A percentile compares a stretch with the other conserved stretches of the same genome.
These are phyloP conservation scores for Pseudoneurospora amorphoporcata DNA, from an alignment of 495 filamentous ascomycete genomes.

Conservation along the genomic window DNA sequence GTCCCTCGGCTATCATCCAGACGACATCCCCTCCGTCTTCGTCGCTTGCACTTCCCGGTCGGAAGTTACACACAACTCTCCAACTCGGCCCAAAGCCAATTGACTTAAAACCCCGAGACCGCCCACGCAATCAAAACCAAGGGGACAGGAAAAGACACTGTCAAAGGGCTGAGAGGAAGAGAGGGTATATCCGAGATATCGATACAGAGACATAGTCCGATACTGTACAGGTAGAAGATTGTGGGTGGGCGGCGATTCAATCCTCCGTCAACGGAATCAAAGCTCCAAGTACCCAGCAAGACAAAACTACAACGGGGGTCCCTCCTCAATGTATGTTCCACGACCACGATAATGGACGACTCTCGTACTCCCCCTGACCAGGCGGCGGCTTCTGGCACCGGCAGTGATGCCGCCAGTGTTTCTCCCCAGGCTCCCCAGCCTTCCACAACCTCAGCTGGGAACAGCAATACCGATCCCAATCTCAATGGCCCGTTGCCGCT, in stretches of 20 bases:
- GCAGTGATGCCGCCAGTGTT: constrained; percentile 11
- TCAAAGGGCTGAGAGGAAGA: not conserved
- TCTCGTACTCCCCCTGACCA: constrained; percentile 22
- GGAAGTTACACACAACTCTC: not conserved
- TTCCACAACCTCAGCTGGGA: constrained; percentile 11
- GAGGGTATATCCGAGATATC: not conserved
- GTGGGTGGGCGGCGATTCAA: not conserved
- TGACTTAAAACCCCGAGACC: not conserved
- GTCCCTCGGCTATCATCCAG: not conserved
- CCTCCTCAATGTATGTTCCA: constrained; percentile 22
- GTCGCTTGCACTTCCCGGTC: not conserved
- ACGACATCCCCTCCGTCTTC: not conserved
- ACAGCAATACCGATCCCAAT: constrained; percentile 11
- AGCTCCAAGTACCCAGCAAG: not conserved
- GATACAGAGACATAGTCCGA: not conserved
- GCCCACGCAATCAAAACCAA: not conserved
- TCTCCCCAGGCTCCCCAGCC: constrained; percentile 11
- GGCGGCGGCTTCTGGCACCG: constrained; percentile 19
- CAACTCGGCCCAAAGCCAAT: not conserved
- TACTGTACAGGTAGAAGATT: not conserved
- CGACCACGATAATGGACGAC: constrained; percentile 29
- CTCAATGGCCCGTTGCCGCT: constrained; percentile 16
- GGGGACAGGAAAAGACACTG: not conserved
- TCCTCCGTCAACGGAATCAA: not conserved
- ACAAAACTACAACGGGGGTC: not conserved